These are phyloP conservation scores for Gracilaria vermiculophylla DNA, from an alignment of 23 red algal species.

Conservation along the genomic window DNA sequence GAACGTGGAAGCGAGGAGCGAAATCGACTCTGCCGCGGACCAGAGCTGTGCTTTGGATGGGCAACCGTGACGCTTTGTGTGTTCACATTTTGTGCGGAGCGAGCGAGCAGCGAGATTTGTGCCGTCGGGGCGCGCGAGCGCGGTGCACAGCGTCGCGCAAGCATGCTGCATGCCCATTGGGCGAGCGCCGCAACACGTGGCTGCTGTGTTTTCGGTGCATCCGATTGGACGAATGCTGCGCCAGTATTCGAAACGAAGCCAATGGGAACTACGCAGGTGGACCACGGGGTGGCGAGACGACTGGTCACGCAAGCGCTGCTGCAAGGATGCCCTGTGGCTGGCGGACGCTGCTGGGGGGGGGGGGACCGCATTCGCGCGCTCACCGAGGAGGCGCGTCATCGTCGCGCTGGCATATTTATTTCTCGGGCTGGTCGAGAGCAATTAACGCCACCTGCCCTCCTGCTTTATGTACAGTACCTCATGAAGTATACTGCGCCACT, in stretches of 20 bases:
- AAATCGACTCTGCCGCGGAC: background rate
- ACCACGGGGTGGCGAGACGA: background rate
- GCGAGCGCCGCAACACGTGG: background rate
- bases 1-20: background rate
- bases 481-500: no score
- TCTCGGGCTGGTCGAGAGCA: no score
- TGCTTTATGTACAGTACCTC: no score
- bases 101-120: slow-evolving; percentile 26
- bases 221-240: background rate
- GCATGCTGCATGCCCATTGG: background rate
- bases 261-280: background rate
- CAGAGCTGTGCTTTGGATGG: background rate
- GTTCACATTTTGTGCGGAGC: background rate
- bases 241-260: background rate
- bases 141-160: background rate
- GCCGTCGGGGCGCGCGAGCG: background rate
- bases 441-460: no score
- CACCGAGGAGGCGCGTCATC: no score
- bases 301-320: background rate
- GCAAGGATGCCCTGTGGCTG: background rate
- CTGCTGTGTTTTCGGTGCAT: background rate
- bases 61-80: background rate
- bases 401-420: no score
- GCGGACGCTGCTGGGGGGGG: no score
- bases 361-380: no score